phyloP scores from a whole-genome alignment of 352 stramenopile species.

The Thraustochytrium striatum region DNA sequence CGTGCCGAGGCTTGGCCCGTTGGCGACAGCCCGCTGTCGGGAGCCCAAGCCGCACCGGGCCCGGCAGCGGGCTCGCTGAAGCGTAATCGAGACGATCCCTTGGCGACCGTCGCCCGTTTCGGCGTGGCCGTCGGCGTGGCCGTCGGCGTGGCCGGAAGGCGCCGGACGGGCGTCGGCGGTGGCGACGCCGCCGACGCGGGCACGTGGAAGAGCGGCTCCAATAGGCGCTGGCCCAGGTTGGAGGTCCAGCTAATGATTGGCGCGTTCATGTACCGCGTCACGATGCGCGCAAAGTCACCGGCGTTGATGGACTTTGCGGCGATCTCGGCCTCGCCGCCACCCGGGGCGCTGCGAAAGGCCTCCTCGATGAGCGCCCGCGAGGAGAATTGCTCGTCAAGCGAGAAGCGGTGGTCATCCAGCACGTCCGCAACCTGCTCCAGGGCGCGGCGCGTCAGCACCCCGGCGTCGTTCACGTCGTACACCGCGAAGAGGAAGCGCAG shows the following conservation, averaged over 20 bases:
- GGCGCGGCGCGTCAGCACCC: neutral
- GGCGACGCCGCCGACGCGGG: neutral
- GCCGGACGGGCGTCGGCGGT: too few relatives aligned
- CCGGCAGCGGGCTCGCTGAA: too few relatives aligned
- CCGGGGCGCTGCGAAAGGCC: neutral
- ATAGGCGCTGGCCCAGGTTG: constrained; percentile 6
- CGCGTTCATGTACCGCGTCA: constrained; percentile 9
- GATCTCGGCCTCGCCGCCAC: neutral
- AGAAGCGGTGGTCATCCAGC: constrained; percentile 6
- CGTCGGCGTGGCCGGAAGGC: too few relatives aligned
- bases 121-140: too few relatives aligned
- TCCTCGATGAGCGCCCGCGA: constrained; percentile 31
- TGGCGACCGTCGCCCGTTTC: too few relatives aligned
- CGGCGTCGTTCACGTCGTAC: constrained; percentile 1
- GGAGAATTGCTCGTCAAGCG: neutral
- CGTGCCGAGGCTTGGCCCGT: too few relatives aligned
- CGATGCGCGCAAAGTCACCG: neutral
- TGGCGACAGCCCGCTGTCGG: too few relatives aligned
- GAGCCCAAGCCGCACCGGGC: too few relatives aligned
- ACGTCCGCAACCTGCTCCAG: neutral
- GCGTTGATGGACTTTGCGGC: neutral
- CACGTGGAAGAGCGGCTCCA: constrained; percentile 3
- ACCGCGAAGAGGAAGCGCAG: constrained; percentile 25
- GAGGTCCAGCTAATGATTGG: constrained; percentile 27
- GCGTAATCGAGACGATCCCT: too few relatives aligned